These are phyloP conservation scores for Plasmodiophora brassicae DNA, from an alignment of 208 protist species.

Conservation along the genomic window DNA sequence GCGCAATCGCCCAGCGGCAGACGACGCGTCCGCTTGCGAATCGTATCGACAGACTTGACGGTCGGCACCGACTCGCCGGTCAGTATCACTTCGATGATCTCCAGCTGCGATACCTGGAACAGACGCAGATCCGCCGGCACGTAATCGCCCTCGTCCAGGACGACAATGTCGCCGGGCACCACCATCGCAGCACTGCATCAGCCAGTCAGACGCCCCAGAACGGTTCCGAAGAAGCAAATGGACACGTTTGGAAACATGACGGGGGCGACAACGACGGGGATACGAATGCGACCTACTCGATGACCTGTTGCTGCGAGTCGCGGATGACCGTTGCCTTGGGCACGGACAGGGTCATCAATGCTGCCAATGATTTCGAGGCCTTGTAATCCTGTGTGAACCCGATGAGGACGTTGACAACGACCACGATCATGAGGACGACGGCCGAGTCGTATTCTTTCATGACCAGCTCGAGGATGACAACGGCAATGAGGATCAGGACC, in stretches of 20 bases:
- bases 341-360: conserved; percentile 56
- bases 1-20: conserved; percentile 1
- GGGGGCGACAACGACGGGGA: conserved; percentile 49
- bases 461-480: conserved; percentile 68
- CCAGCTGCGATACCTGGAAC: conserved; percentile 58
- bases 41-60: conserved; percentile 50
- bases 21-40: conserved; percentile 8
- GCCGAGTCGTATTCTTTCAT: conserved; percentile 67
- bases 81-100: conserved; percentile 70
- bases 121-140: conserved; percentile 87
- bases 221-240: background rate
- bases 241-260: too few relatives aligned
- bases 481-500: conserved; percentile 73
- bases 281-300: background rate
- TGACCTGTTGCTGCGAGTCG: conserved; percentile 58
- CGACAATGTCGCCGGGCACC: conserved; percentile 89
- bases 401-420: conserved; percentile 80
- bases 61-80: conserved; percentile 76
- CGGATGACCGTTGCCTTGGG: conserved; percentile 50
- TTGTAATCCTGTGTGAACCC: conserved; percentile 80
- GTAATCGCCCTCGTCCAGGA: conserved; percentile 78
- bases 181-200: conserved; percentile 61
- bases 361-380: conserved; percentile 78
- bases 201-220: background rate
- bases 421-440: conserved; percentile 84